Evolutionary conservation across 1,284 basidiomycete genomes (phyloP), one percentile per base, ranked within the genome.

Genomic region (Cystobasidium sp.): DNA sequence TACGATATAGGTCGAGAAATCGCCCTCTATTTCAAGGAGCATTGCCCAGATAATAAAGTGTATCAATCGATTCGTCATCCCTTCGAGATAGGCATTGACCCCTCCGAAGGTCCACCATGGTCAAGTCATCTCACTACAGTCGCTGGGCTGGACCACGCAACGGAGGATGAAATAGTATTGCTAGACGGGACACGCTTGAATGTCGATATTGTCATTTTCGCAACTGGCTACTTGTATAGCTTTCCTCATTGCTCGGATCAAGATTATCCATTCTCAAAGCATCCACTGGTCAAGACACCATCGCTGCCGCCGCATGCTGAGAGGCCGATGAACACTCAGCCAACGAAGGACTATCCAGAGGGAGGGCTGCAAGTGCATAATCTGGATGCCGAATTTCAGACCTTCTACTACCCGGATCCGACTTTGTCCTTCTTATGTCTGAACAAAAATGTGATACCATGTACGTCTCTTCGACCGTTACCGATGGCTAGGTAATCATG

Each of bases 1-100:
- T 84, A 84, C 18, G 86, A 87, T 75, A 83, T 86, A 37, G 82
- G 84, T 0, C 81, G 86, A n/a, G 84, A 86, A 69, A 78, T 87
- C 7, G 84, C 82, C 6, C 55, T 74, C 7, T 78, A 81, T 22
- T 82, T 84, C 62, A 4, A 75, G 72, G 7, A 71, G 75, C 1
- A 41, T n/a, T 18, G 51, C 20, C 59, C 71, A 20, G 47, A 66
- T 12, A 79, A 79, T 6, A 76, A 73, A 47, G 78, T 84, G 43
- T 83, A 82, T 74, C 81, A 83, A 46, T 81, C 82, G 0, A 75
- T 78, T 2, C 49, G 80, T 10, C 76, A 76, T 67, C 78, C 51
- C 56, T 76, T 63, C 18, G 46, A 43, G 0, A 72, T 77, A 7
- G 77, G 75, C 0, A 77, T 77, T 9, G 71, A 75, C 12, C 78